Base-by-base conservation (phyloP, 768 basidiomycete species). In the Leccinum barrowsii region DNA sequence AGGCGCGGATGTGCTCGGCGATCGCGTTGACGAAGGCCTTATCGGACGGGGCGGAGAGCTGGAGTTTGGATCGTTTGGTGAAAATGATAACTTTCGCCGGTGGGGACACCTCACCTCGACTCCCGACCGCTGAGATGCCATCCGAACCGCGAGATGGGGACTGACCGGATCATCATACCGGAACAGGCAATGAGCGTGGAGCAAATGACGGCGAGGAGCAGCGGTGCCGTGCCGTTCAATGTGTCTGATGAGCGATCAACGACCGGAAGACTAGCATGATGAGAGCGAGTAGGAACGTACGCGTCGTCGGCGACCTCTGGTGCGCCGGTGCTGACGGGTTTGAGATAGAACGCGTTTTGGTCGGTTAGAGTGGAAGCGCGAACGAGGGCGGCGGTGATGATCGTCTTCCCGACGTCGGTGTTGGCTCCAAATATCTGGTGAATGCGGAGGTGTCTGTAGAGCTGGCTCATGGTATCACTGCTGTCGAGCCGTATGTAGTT, bases 341-440 rank as follows among this genome's bases (percentile, higher is more conserved):
- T 98, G 55, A 92, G 75, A 61, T 92, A 92, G 64, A 83, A 85
- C 0, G 85, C 85, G 37, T 74, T 67, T 3, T 77, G 77, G 24
- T 78, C 76, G 55, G 71, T 75, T 2, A 79, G 70, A 0, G 86
- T 86, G n/a, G 91, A 90, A 0, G 91, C 87, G 35, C 90, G 81
- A 47, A 87, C 83, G 35, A 98, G 84, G 1, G 92, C 92, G 2
- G 94, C 84, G 1, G 92, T 89, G 55, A 98, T 76, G 58, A 98
- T 81, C 0, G 95, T 97, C 75, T 98, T 98, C 26, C 96, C 96
- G 52, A 98, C 94, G 73, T 94, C 87, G 2, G 96, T 98, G 74
- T 96, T 97, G 1, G 95, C 94, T 32, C 96, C 96, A 67, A 97
- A 96, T 59, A 98, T 78, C 70, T 96, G 92, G 72, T 94, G 91